Evolutionary conservation across 495 filamentous ascomycete species (phyloP).

Genomic region (Cetradonia linearis): DNA sequence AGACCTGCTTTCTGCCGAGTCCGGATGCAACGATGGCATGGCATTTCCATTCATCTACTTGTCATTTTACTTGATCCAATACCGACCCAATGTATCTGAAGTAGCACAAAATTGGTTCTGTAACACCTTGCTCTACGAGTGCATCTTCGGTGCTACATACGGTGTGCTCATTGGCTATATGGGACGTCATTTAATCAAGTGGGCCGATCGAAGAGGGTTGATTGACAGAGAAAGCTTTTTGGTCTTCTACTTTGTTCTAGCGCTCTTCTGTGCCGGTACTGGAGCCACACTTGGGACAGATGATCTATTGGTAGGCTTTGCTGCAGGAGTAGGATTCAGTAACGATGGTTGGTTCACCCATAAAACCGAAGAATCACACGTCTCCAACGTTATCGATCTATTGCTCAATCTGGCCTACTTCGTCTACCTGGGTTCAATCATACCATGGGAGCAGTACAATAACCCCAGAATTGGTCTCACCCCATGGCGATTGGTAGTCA

Average conservation of each 20-base stretch:
- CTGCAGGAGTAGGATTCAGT: conserved; percentile 91
- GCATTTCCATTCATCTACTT: conserved; percentile 98
- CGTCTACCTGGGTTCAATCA: conserved; percentile 93
- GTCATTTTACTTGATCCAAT: conserved; percentile 75
- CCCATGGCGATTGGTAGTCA: conserved; percentile 81
- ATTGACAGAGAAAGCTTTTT: conserved; percentile 97
- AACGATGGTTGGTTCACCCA: conserved; percentile 99
- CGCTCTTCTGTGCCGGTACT: conserved; percentile 91
- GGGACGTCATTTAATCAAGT: conserved; percentile 83
- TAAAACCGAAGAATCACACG: conserved; percentile 96
- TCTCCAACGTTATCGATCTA: conserved; percentile 98
- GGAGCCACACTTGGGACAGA: conserved; percentile 88
- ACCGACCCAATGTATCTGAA: conserved; percentile 52
- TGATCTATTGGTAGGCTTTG: conserved; percentile 93
- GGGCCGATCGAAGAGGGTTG: conserved; percentile 70
- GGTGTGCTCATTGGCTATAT: conserved; percentile 82
- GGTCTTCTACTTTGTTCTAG: conserved; percentile 96
- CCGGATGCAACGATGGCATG: conserved; percentile 99
- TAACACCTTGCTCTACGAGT: conserved; percentile 88
- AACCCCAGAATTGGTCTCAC: conserved; percentile 54
- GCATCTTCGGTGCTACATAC: conserved; percentile 82
- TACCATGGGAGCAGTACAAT: conserved; percentile 89
- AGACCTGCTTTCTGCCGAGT: conserved; percentile 92
- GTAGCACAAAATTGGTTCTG: conserved; percentile 85
- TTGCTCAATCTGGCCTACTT: conserved; percentile 96